These are phyloP conservation scores for Glycine soja DNA, from an alignment of 306 rosid species.

Conservation along the genomic window DNA sequence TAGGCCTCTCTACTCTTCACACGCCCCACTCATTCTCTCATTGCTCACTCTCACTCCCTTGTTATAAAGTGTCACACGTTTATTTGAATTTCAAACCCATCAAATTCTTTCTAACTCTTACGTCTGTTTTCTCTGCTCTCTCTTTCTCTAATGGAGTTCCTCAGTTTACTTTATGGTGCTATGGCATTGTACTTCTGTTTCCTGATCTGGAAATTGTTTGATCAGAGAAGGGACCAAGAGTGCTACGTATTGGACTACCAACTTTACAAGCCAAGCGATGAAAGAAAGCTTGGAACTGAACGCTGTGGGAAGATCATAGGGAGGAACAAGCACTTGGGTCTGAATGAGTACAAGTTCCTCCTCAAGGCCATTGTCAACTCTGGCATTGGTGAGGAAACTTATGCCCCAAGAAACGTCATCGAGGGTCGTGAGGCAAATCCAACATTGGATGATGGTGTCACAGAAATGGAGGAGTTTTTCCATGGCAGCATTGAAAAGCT, in stretches of 20 bases:
- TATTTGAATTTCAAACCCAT: constrained; percentile 33
- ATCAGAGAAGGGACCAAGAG: constrained; percentile 59
- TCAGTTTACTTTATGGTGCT: constrained; percentile 50
- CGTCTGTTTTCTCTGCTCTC: background rate
- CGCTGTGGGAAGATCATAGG: constrained; percentile 62
- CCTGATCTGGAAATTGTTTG: constrained; percentile 63
- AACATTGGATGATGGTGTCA: constrained; percentile 52
- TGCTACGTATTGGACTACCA: constrained; percentile 83
- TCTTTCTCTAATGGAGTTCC: constrained; percentile 63
- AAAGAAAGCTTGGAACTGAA: constrained; percentile 71
- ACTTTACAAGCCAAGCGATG: constrained; percentile 74
- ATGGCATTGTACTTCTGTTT: constrained; percentile 53
- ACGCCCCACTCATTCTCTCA: constrained; percentile 3
- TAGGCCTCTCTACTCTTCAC: background rate
- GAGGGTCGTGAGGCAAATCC: constrained; percentile 64
- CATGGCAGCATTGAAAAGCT: constrained; percentile 62
- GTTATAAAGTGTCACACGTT: constrained; percentile 42
- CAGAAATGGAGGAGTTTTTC: constrained; percentile 86
- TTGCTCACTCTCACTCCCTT: background rate
- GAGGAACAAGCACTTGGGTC: constrained; percentile 63
- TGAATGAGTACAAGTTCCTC: constrained; percentile 72
- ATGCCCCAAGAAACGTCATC: constrained; percentile 73
- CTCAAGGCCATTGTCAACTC: constrained; percentile 90
- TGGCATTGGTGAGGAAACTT: constrained; percentile 93
- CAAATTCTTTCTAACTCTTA: constrained; percentile 30